Evolutionary conservation across 2,329 filamentous ascomycete genomes (phyloP).

Genomic region (Fusarium sororula): DNA sequence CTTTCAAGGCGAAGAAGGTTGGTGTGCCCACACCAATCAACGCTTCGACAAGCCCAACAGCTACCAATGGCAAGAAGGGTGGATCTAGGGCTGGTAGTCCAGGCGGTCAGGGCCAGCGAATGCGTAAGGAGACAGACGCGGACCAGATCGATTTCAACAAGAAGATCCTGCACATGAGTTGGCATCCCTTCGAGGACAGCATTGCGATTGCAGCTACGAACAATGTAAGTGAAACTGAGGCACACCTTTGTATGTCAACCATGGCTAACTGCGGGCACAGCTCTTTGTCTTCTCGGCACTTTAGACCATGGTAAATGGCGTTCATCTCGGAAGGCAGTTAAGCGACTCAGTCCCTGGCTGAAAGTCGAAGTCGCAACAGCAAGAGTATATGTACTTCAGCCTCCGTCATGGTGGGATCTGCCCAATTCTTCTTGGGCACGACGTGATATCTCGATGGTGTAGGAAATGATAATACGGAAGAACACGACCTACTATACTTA

Average conservation of each 20-base stretch:
- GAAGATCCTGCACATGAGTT: conserved; percentile 99
- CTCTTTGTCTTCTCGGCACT: conserved; percentile 83
- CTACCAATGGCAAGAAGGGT: conserved; percentile 83
- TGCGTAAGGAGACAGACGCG: conserved; percentile 99
- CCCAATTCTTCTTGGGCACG: conserved; percentile 32
- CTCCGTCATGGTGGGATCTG: conserved; percentile 26
- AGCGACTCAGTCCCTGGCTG: conserved; percentile 25
- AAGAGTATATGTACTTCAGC: conserved; percentile 26
- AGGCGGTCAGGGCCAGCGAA: conserved; percentile 83
- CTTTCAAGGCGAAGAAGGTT: conserved; percentile 99
- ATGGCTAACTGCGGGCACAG: conserved; percentile 53
- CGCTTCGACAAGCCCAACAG: conserved; percentile 75
- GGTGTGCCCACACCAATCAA: conserved; percentile 98
- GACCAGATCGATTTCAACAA: conserved; percentile 99
- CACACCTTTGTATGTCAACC: not conserved
- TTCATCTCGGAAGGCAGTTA: conserved; percentile 39
- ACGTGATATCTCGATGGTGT: conserved; percentile 27
- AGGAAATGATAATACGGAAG: conserved; percentile 34
- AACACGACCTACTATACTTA: conserved; percentile 39
- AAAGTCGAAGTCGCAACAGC: conserved; percentile 26
- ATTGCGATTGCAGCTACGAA: conserved; percentile 99
- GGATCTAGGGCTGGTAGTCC: conserved; percentile 90
- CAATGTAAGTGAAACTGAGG: conserved; percentile 77
- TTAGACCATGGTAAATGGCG: conserved; percentile 52
- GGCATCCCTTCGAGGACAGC: conserved; percentile 99